These are phyloP conservation scores for Teunomyces pallodes DNA, from an alignment of 805 yeast species.

Conservation along the genomic window DNA sequence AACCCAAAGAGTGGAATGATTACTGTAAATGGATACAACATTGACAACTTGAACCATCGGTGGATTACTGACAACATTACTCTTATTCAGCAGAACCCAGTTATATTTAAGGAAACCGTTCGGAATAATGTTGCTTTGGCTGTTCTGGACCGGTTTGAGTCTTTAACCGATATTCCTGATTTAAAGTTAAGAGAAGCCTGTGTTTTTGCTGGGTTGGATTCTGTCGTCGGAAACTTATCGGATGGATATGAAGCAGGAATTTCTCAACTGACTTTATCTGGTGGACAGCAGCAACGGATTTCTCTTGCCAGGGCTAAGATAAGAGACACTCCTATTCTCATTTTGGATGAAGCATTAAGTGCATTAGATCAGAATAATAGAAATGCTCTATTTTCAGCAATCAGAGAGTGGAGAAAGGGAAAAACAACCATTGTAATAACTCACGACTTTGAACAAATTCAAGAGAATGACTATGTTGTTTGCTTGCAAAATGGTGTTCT, in stretches of 20 bases:
- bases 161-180: constrained; percentile 18
- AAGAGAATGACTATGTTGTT: constrained; percentile 53
- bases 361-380: constrained; percentile 66
- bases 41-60: constrained; percentile 38
- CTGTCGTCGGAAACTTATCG: constrained; percentile 47
- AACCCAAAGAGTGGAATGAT: constrained; percentile 52
- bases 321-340: constrained; percentile 68
- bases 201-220: constrained; percentile 50
- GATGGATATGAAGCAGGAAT: constrained; percentile 55
- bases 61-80: constrained; percentile 67
- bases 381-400: constrained; percentile 42
- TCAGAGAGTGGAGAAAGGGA: constrained; percentile 59
- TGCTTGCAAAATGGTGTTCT: constrained; percentile 60
- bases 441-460: constrained; percentile 67
- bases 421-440: constrained; percentile 80
- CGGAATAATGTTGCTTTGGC: constrained; percentile 64
- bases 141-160: constrained; percentile 16
- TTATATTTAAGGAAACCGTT: constrained; percentile 62
- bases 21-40: constrained; percentile 50
- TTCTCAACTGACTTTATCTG: constrained; percentile 57
- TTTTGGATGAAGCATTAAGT: constrained; percentile 83
- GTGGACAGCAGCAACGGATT: constrained; percentile 87
- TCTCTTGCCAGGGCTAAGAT: constrained; percentile 81
- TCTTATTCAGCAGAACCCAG: constrained; percentile 69
- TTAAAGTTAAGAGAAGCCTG: constrained; percentile 41